phyloP scores from a whole-genome alignment of 805 yeast genomes.

The Danielia oregonensis region DNA sequence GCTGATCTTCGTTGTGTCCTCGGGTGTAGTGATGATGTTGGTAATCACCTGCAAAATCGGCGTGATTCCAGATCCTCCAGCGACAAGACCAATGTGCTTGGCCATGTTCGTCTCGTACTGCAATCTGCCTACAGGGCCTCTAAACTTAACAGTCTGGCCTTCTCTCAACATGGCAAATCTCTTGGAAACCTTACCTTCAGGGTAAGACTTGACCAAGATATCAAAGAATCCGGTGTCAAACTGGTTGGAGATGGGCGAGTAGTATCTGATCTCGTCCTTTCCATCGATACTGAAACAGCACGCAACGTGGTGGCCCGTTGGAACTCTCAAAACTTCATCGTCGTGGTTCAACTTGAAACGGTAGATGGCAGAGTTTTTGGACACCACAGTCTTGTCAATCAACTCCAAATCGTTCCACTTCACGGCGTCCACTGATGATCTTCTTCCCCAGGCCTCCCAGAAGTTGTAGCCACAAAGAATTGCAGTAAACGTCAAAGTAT shows the following conservation, averaged over 20 bases:
- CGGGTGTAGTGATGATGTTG: constrained; percentile 64
- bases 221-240: constrained; percentile 73
- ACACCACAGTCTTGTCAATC: constrained; percentile 68
- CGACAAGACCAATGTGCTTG: constrained; percentile 62
- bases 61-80: constrained; percentile 89
- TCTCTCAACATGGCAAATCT: constrained; percentile 59
- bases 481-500: constrained; percentile 32
- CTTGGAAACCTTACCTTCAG: constrained; percentile 66
- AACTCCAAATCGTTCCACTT: constrained; percentile 66
- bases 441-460: constrained; percentile 40
- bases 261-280: constrained; percentile 58
- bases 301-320: constrained; percentile 74
- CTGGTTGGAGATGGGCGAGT: constrained; percentile 72
- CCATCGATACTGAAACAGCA: constrained; percentile 49
- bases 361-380: constrained; percentile 69
- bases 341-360: constrained; percentile 63
- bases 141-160: constrained; percentile 66
- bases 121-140: constrained; percentile 79
- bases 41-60: constrained; percentile 82
- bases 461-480: constrained; percentile 31
- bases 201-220: constrained; percentile 70
- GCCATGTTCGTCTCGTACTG: constrained; percentile 56
- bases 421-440: constrained; percentile 44
- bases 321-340: constrained; percentile 59
- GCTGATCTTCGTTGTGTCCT: constrained; percentile 57